Evolutionary conservation across 306 rosid genomes (phyloP).

Genomic region (Dryas alaskensis): DNA sequence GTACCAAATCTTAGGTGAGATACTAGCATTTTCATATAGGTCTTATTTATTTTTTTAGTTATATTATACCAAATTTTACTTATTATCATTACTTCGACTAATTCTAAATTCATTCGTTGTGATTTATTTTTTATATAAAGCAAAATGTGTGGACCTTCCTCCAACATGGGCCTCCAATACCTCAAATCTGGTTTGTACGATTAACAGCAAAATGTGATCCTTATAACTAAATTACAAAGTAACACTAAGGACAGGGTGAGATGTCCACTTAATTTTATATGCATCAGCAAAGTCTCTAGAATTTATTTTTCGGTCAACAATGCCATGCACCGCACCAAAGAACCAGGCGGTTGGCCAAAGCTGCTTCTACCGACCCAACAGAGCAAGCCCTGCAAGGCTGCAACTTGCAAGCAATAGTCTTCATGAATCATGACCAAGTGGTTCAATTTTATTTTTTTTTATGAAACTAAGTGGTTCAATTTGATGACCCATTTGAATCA

Average conservation of each 20-base stretch:
- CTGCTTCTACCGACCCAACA: background rate
- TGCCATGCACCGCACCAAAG: background rate
- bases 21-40: too few relatives aligned
- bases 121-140: too few relatives aligned
- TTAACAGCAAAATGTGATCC: background rate
- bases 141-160: background rate
- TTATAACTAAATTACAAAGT: background rate
- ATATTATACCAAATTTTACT: too few relatives aligned
- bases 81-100: too few relatives aligned
- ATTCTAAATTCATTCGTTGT: too few relatives aligned
- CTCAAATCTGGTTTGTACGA: background rate
- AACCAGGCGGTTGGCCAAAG: background rate
- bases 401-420: background rate
- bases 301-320: constrained; percentile 10
- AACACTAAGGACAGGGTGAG: background rate
- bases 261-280: background rate
- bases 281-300: background rate
- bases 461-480: too few relatives aligned
- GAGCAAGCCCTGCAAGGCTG: background rate
- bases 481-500: too few relatives aligned
- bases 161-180: background rate
- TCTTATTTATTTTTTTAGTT: too few relatives aligned
- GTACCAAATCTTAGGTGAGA: too few relatives aligned
- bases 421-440: background rate
- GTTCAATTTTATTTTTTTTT: background rate